phyloP scores from a whole-genome alignment of 495 filamentous ascomycete genomes.

The Platismatia glauca region DNA sequence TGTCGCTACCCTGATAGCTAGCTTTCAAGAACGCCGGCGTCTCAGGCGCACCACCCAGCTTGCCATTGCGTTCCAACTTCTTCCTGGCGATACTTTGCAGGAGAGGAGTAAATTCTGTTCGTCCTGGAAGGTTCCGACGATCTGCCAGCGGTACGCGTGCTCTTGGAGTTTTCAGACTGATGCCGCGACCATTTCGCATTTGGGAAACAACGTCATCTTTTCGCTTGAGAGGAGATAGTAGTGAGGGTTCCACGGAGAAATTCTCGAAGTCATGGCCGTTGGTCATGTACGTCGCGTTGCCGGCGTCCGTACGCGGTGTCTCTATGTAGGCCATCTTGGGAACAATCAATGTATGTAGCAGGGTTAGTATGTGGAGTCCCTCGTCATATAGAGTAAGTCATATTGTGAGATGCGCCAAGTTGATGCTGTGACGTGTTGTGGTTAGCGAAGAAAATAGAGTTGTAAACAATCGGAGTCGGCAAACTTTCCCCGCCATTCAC shows the following conservation, averaged over 20 bases:
- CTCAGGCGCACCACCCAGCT: conserved; percentile 45
- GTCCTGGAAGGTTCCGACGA: conserved; percentile 54
- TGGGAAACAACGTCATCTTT: conserved; percentile 60
- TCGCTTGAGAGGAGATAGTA: conserved; percentile 75
- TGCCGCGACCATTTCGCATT: conserved; percentile 51
- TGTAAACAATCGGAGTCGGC: conserved; percentile 11
- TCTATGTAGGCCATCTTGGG: conserved; percentile 49
- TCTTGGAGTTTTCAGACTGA: conserved; percentile 62
- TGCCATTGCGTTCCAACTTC: conserved; percentile 54
- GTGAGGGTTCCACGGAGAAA: conserved; percentile 70
- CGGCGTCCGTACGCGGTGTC: conserved; percentile 68
- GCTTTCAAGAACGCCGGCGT: conserved; percentile 63
- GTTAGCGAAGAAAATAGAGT: conserved; percentile 4
- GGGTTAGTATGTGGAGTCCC: no score
- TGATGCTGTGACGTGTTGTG: background rate
- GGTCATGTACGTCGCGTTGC: conserved; percentile 70
- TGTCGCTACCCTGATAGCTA: conserved; percentile 54
- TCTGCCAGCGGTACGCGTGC: conserved; percentile 56
- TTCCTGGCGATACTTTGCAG: conserved; percentile 84
- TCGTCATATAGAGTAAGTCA: conserved; percentile 7
- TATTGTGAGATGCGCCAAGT: background rate
- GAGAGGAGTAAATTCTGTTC: conserved; percentile 84
- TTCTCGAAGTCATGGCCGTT: conserved; percentile 60
- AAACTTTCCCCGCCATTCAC: background rate
- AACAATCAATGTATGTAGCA: background rate